Conservation (phyloP, 768 basidiomycete genomes). For the Agrocybe praecox region DNA sequence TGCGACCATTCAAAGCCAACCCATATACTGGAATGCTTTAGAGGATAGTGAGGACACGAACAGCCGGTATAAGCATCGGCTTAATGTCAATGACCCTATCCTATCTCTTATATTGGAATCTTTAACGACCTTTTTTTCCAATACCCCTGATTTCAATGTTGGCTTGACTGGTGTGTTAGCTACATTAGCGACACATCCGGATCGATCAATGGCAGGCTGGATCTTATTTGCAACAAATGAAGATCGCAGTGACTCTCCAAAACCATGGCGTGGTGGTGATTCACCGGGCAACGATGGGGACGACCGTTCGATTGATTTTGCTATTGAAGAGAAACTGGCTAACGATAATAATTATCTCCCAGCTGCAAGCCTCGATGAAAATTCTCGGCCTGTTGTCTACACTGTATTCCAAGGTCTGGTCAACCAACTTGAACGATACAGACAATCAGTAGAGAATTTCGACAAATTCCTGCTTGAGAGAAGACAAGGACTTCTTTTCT, state of each 20-base stretch:
- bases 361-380: constrained; percentile 70
- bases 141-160: constrained; percentile 86
- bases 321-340: constrained; percentile 65
- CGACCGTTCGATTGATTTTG: constrained; percentile 80
- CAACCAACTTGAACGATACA: constrained; percentile 80
- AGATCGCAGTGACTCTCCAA: constrained; percentile 6
- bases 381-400: constrained; percentile 77
- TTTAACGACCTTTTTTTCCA: constrained; percentile 79
- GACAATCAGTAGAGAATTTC: constrained; percentile 73
- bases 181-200: constrained; percentile 80
- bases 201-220: constrained; percentile 89
- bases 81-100: constrained; percentile 79
- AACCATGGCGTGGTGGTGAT: constrained; percentile 9
- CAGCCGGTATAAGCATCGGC: constrained; percentile 62
- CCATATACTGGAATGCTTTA: constrained; percentile 51
- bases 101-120: constrained; percentile 70
- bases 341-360: constrained; percentile 61
- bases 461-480: constrained; percentile 85
- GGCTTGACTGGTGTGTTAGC: constrained; percentile 84
- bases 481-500: constrained; percentile 86
- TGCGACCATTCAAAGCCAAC: constrained; percentile 63
- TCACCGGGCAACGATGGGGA: constrained; percentile 58
- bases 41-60: constrained; percentile 37
- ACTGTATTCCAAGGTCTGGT: constrained; percentile 82
- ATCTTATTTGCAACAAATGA: constrained; percentile 67